Evolutionary conservation across 495 filamentous ascomycete species (phyloP).

Genomic region (Talaromyces proteolyticus): DNA sequence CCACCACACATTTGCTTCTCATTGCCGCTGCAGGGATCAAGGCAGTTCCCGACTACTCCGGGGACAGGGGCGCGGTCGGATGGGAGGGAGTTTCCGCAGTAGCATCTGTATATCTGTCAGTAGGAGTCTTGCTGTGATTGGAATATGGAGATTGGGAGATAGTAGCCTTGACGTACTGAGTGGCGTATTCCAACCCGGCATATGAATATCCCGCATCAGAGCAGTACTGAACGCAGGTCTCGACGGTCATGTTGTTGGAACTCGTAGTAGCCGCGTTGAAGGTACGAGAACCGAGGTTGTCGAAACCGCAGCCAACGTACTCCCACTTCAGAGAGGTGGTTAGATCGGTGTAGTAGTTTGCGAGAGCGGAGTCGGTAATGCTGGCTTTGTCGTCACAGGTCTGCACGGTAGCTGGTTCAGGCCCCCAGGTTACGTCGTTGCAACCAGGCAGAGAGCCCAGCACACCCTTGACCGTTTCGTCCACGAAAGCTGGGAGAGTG

Average conservation of each 20-base stretch:
- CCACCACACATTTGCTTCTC: constrained; percentile 7
- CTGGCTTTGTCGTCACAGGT: constrained; percentile 6
- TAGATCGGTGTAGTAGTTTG: constrained; percentile 6
- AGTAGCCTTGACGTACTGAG: constrained; percentile 2
- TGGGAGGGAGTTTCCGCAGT: constrained; percentile 14
- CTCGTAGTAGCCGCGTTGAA: constrained; percentile 2
- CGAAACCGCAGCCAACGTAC: constrained; percentile 44
- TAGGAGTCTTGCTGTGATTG: neutral
- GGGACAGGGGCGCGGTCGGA: constrained; percentile 10
- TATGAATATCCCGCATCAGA: constrained; percentile 11
- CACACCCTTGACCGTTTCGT: constrained; percentile 32
- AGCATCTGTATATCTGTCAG: constrained; percentile 11
- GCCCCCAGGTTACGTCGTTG: constrained; percentile 27
- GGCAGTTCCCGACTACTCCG: constrained; percentile 12
- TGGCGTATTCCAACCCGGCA: constrained; percentile 14
- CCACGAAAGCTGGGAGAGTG: constrained; percentile 33
- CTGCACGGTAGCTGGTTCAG: constrained; percentile 11
- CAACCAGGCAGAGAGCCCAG: constrained; percentile 35
- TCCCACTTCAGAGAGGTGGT: constrained; percentile 33
- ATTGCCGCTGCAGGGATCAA: constrained; percentile 7
- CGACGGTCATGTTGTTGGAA: constrained; percentile 12
- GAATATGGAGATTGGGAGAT: neutral
- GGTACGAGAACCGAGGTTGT: constrained; percentile 7
- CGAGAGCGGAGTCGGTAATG: neutral
- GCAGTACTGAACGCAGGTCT: constrained; percentile 15